A percentile compares a stretch with the other conserved stretches of the same genome.
Evolutionary conservation across 371 early-diverging fungal genomes (phyloP).

Genomic region (Choanephora cucurbitarum): DNA sequence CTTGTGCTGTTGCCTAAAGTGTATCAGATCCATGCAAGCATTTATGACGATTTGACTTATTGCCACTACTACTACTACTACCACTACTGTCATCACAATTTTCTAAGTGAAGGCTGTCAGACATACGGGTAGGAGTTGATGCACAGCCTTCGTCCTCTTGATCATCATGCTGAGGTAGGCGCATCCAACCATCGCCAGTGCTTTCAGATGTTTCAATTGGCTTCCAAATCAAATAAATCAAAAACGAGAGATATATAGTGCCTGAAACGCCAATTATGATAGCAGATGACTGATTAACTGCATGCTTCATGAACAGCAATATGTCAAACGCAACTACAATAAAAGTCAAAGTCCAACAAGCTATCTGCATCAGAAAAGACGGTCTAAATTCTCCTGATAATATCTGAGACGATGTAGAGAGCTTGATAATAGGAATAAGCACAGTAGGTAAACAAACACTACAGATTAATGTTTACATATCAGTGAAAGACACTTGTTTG

Average conservation of each 20-base stretch:
- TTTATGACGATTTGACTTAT: background rate
- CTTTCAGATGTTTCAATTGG: slow-evolving; percentile 4
- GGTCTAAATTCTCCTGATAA: slow-evolving; percentile 52
- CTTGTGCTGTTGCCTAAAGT: too few species aligned
- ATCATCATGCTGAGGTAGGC: slow-evolving; percentile 18
- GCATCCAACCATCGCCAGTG: slow-evolving; percentile 23
- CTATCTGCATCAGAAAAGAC: slow-evolving; percentile 22
- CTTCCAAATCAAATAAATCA: slow-evolving; percentile 28
- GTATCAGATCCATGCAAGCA: background rate
- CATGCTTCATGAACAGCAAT: slow-evolving; percentile 48
- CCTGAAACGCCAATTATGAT: slow-evolving; percentile 17
- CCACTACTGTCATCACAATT: background rate
- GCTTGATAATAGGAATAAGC: slow-evolving; percentile 67
- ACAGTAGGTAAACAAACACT: slow-evolving; percentile 74
- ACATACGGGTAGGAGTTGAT: background rate
- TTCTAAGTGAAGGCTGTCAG: too few species aligned
- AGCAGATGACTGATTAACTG: slow-evolving; percentile 11
- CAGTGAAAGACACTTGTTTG: background rate
- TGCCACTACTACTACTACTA: background rate
- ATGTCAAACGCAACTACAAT: slow-evolving; percentile 55
- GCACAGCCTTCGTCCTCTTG: background rate
- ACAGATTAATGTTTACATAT: background rate
- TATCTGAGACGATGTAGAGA: slow-evolving; percentile 47
- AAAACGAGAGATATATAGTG: slow-evolving; percentile 17
- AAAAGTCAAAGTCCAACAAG: slow-evolving; percentile 34